These are phyloP conservation scores for Bifiguratus adelaidae DNA, from an alignment of 192 early-diverging fungal species.

Conservation along the genomic window DNA sequence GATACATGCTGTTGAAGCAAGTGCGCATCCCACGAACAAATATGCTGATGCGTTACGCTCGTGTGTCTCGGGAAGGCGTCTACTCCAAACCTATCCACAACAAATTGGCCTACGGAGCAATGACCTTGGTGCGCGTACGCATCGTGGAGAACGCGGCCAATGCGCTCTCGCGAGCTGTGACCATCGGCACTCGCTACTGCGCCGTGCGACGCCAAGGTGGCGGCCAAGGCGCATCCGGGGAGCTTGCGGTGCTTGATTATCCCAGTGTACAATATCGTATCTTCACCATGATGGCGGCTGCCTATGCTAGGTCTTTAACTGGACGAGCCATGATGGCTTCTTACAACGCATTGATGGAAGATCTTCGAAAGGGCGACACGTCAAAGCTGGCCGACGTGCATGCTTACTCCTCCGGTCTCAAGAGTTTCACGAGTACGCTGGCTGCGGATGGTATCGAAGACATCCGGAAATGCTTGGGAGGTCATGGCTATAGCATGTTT, in stretches of 20 bases:
- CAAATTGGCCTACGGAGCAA: slow-evolving; percentile 69
- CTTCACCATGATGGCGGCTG: slow-evolving; percentile 46
- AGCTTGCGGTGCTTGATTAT: slow-evolving; percentile 62
- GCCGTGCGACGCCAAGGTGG: slow-evolving; percentile 51
- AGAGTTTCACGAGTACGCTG: slow-evolving; percentile 45
- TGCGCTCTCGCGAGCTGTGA: slow-evolving; percentile 45
- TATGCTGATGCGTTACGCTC: slow-evolving; percentile 75
- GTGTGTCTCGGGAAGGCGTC: slow-evolving; percentile 53
- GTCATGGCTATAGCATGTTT: slow-evolving; percentile 62
- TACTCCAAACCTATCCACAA: slow-evolving; percentile 56
- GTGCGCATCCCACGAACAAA: slow-evolving; percentile 66
- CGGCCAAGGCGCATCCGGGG: slow-evolving; percentile 10
- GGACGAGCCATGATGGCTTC: slow-evolving; percentile 31
- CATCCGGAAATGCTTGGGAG: slow-evolving; percentile 30
- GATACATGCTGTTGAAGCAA: slow-evolving; percentile 60
- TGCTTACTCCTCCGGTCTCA: slow-evolving; percentile 53
- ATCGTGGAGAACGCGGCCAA: slow-evolving; percentile 49
- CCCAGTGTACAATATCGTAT: slow-evolving; percentile 57
- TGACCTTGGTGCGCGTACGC: slow-evolving; percentile 63
- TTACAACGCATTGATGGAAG: slow-evolving; percentile 40
- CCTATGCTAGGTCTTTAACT: slow-evolving; percentile 52
- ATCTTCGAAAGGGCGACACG: slow-evolving; percentile 37
- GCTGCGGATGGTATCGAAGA: slow-evolving; percentile 53
- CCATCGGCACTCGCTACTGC: slow-evolving; percentile 51
- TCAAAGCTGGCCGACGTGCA: slow-evolving; percentile 52